Evolutionary conservation across 23 red algal species (phyloP).

Genomic region (Gracilaria vermiculophylla): DNA sequence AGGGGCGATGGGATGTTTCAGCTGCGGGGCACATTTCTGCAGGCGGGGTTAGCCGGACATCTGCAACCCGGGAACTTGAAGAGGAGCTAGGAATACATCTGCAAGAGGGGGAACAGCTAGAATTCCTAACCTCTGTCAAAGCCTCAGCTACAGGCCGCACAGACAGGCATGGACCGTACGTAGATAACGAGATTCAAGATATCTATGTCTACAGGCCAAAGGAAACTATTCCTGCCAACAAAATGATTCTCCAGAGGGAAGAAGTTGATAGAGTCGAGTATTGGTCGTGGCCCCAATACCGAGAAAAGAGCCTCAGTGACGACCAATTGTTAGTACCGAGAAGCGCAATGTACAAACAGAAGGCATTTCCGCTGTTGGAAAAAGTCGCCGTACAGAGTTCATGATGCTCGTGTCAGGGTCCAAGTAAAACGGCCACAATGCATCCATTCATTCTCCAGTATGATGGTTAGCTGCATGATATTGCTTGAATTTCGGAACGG

Average conservation of each 20-base stretch:
- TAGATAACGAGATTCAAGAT: conserved; percentile 79
- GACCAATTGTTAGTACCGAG: conserved; percentile 55
- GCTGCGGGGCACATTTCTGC: conserved; percentile 88
- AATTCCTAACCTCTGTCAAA: conserved; percentile 29
- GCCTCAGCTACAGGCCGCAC: conserved; percentile 37
- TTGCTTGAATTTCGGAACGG: too few relatives aligned
- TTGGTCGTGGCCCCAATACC: conserved; percentile 32
- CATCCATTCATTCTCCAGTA: background rate
- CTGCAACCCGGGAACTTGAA: conserved; percentile 74
- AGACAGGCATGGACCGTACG: conserved; percentile 47
- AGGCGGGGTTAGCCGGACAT: conserved; percentile 49
- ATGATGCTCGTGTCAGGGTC: background rate
- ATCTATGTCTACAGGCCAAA: conserved; percentile 63
- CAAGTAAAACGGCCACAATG: background rate
- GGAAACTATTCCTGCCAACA: background rate
- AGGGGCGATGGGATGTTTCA: conserved; percentile 86
- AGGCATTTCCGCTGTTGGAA: conserved; percentile 40
- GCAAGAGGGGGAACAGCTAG: conserved; percentile 6
- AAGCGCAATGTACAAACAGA: conserved; percentile 29
- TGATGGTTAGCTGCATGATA: too few relatives aligned
- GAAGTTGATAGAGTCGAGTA: conserved; percentile 70
- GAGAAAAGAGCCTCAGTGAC: background rate
- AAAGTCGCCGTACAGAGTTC: background rate
- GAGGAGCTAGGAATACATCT: conserved; percentile 82
- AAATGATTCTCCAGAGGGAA: conserved; percentile 44